Evolutionary conservation across 164 flowering plant species (phyloP).

Genomic region (Stephania cephalantha): DNA sequence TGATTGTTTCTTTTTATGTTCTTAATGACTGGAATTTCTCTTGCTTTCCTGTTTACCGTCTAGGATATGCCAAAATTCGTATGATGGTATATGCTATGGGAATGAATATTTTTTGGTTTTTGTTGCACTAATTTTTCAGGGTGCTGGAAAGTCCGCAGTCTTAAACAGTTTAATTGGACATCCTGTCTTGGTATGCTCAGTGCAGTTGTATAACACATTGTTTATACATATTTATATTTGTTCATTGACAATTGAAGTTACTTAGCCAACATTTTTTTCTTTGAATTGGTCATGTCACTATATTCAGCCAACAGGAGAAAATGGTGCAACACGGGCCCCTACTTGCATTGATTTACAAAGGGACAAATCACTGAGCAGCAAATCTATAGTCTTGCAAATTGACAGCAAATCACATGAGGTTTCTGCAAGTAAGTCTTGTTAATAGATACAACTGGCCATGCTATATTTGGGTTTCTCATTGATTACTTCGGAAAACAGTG

Average conservation of each 20-base stretch:
- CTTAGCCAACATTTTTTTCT: not conserved
- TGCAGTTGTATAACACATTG: not conserved
- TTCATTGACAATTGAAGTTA: not conserved
- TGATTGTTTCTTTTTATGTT: too few species aligned
- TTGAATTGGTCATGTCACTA: not conserved
- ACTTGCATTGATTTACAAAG: constrained; percentile 67
- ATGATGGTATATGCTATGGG: not conserved
- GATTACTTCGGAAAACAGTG: not conserved
- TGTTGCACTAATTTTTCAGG: constrained; percentile 31
- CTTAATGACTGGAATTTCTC: too few species aligned
- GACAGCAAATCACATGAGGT: constrained; percentile 91
- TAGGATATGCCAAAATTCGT: not conserved
- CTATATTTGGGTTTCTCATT: constrained; percentile 43
- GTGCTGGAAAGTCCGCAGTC: constrained; percentile 96
- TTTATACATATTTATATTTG: not conserved
- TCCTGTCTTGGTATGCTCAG: constrained; percentile 76
- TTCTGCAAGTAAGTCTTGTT: constrained; percentile 77
- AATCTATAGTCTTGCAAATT: constrained; percentile 72
- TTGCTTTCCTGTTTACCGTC: not conserved
- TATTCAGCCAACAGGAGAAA: constrained; percentile 95
- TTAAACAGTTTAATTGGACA: constrained; percentile 94
- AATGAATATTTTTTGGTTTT: not conserved
- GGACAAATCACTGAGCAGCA: constrained; percentile 71
- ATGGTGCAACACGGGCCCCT: constrained; percentile 98
- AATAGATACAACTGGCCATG: constrained; percentile 65